Evolutionary conservation across 441 rosid species (phyloP).

Genomic region (Euphorbia schlechtendalii): DNA sequence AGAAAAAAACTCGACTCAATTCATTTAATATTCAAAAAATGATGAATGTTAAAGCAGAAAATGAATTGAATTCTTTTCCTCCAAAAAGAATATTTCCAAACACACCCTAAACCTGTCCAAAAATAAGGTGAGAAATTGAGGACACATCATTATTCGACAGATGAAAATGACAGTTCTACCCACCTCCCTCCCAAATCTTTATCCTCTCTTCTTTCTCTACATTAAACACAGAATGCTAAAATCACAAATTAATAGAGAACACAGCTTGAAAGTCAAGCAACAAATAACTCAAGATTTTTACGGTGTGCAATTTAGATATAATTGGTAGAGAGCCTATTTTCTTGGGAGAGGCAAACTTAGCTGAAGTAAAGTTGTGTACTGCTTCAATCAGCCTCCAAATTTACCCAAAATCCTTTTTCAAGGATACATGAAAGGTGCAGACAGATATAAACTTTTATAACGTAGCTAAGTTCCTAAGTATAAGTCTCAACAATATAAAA

Average conservation of each 20-base stretch:
- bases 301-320: background rate
- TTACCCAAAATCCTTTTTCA: background rate
- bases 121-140: background rate
- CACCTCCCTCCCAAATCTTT: background rate
- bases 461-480: background rate
- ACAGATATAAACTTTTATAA: background rate
- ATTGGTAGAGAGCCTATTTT: background rate
- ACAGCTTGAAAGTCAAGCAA: background rate
- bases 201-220: background rate
- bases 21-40: no score
- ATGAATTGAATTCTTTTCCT: no score
- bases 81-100: no score
- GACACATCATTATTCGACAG: background rate
- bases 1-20: no score
- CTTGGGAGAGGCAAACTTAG: background rate
- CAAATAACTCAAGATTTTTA: background rate
- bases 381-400: background rate
- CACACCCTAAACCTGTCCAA: background rate
- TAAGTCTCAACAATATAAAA: background rate
- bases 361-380: background rate
- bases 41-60: no score
- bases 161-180: background rate
- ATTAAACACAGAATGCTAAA: background rate
- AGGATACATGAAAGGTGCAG: background rate
- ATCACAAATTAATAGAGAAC: background rate